Base-by-base conservation (phyloP, 2,329 filamentous ascomycete genomes). In the Aspergillus phoenicis region DNA sequence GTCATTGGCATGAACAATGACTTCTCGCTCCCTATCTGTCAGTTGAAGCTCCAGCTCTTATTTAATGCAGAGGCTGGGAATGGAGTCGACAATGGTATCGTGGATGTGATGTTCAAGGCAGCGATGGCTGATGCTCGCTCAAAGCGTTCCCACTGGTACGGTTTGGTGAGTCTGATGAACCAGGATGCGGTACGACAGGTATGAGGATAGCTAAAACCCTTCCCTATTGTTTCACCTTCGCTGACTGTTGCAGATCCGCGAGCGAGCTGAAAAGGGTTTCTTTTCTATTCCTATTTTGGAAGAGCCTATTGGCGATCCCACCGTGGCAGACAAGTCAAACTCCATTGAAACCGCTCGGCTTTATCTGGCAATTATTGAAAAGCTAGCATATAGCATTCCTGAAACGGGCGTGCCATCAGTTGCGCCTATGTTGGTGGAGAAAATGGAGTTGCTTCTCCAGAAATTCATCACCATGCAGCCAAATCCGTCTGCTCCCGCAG, bases 11-110 rank as follows among this genome's bases (percentile, higher is more conserved):
- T 73, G 63, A 74, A 75, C 10, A 73, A 77, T 60, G 72, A 78
- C 58, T 78, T 81, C 60, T 80, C 78, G 8, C 70, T 80, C 26
- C 75, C 78, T 5, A 76, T 78, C 45, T 78, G 76, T 52, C 76
- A 78, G 49, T 62, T 80, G 60, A 79, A 80, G 59, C 68, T 80
- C 10, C 76, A 78, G 57, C 64, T 77, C n/a, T 64, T 78, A 15
- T 77, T 79, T 62, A 71, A 72, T 36, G 69, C 67, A 20, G 71
- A 72, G 22, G 61, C 71, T 8, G 65, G 67, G 17, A 63, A 67
- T 7, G 66, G 71, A 6, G 68, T 71, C 17, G 71, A 66, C 54
- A 72, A 68, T 39, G 68, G 62, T 24, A 71, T 80, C 26, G 70
- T 78, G 39, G 75, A 79, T 60, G 67, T 75, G 24, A 73, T 79